Base-by-base conservation (phyloP, 768 basidiomycete genomes). In the Porpolomopsis calyptriformis region DNA sequence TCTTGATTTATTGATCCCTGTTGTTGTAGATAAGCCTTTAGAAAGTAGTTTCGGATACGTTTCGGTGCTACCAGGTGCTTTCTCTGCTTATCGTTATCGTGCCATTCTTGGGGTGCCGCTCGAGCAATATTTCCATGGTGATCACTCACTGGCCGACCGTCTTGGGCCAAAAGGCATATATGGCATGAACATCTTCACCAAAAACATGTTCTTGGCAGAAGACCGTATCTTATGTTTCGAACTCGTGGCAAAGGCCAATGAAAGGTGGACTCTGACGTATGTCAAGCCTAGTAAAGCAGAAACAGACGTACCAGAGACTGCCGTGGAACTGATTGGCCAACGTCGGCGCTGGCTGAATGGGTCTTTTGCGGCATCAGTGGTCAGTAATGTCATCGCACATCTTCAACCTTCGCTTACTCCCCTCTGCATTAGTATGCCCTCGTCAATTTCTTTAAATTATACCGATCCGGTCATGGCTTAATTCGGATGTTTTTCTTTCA, bases 401-500 rank as follows among this genome's bases (percentile, higher is more conserved):
- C 46, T 35, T 20, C 44, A 38, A 29, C 52, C 48, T 1, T n/a
- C 44, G 49, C 26, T 51, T 31, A 19, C 41, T 22, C 40, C 10
- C 19, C n/a, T 27, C 25, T 11, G 25, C 16, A 20, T 31, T 46
- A 90, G 82, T 94, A 94, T 64, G 81, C 90, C 4, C 65, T 96
- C n/a, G 84, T 90, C 57, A 86, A 94, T 65, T 97, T 94, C 69
- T 88, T 85, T 71, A 73, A 76, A 52, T 73, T 94, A 43, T 98
- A 96, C 65, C 75, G 73, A 53, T 90, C 87, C 23, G 77, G 81
- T 10, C 93, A 97, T 56, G 85, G 85, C 22, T 74, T 88, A 44
- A 74, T 94, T 52, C 81, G 94, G 58, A 89, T 98, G 85, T 84
- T 98, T 70, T 91, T 97, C 72, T 80, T 99, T 62, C 93, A 97